A percentile compares a stretch with the other conserved stretches of the same genome.
phyloP scores from a whole-genome alignment of 2,329 filamentous ascomycete genomes.

The Epichloe festucae region DNA sequence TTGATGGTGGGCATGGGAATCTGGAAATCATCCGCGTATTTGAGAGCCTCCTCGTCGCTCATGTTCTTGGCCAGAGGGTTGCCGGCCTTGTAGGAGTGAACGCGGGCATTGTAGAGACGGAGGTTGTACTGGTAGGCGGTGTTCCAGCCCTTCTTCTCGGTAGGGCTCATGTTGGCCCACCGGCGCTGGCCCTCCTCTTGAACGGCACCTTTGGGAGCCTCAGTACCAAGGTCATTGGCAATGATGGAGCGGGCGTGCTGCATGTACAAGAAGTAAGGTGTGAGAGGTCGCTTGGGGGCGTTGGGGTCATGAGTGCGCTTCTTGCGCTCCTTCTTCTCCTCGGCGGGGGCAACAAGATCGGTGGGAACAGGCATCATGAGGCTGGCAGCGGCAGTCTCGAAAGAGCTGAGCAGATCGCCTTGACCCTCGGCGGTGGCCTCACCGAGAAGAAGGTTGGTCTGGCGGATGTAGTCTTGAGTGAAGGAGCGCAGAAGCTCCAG shows the following conservation, averaged over 20 bases:
- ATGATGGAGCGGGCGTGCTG: conserved; percentile 77
- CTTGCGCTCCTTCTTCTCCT: conserved; percentile 80
- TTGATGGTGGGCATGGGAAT: conserved; percentile 41
- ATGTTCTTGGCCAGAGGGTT: conserved; percentile 47
- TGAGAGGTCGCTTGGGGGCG: conserved; percentile 85
- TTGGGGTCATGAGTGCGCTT: conserved; percentile 81
- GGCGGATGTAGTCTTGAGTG: conserved; percentile 72
- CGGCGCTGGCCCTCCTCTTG: conserved; percentile 76
- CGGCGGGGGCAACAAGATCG: conserved; percentile 32
- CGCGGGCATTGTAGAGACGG: conserved; percentile 50
- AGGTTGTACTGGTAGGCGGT: conserved; percentile 56
- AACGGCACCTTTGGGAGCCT: conserved; percentile 72
- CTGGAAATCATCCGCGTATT: conserved; percentile 45
- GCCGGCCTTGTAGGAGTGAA: conserved; percentile 50
- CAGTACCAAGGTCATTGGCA: conserved; percentile 60
- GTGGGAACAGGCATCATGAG: conserved; percentile 27
- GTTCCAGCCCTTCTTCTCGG: conserved; percentile 58
- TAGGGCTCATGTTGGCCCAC: conserved; percentile 65
- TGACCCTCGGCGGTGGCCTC: conserved; percentile 40
- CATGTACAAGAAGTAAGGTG: conserved; percentile 92
- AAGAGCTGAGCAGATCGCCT: conserved; percentile 33
- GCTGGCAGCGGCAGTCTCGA: conserved; percentile 37
- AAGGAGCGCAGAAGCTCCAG: conserved; percentile 69
- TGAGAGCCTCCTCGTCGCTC: conserved; percentile 45
- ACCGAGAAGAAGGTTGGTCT: conserved; percentile 72